These are phyloP conservation scores for Apiospora saccharicola DNA, from an alignment of 2,329 filamentous ascomycete genomes.

Conservation along the genomic window DNA sequence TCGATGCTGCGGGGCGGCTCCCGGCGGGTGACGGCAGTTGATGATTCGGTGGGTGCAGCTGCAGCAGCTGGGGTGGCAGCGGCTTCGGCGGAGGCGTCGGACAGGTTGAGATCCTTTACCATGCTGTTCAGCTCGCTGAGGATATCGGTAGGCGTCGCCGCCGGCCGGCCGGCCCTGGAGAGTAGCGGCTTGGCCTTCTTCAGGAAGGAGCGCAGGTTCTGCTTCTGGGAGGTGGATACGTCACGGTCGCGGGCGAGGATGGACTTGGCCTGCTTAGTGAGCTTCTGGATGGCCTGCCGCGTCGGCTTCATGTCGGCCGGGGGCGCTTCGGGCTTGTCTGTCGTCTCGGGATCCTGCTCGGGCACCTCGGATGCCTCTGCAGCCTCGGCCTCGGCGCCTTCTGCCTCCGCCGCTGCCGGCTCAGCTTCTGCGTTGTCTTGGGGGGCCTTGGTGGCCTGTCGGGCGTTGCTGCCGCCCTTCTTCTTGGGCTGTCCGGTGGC, in stretches of 20 bases:
- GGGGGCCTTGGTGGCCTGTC: conserved; percentile 32
- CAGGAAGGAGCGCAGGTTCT: conserved; percentile 76
- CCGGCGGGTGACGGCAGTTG: neutral
- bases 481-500: conserved; percentile 81
- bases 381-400: conserved; percentile 36
- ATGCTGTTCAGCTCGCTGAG: conserved; percentile 62
- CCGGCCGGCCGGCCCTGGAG: conserved; percentile 52
- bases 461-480: conserved; percentile 36
- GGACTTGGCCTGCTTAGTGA: conserved; percentile 65
- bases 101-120: conserved; percentile 54
- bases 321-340: conserved; percentile 38
- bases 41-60: neutral
- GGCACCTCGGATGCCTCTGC: conserved; percentile 36
- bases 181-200: conserved; percentile 70
- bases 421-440: conserved; percentile 26
- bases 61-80: neutral
- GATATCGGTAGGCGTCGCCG: conserved; percentile 49
- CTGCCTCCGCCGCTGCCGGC: conserved; percentile 33
- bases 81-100: conserved; percentile 28
- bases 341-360: conserved; percentile 49
- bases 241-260: conserved; percentile 59
- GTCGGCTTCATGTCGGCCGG: conserved; percentile 40
- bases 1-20: conserved; percentile 40
- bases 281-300: conserved; percentile 52
- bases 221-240: conserved; percentile 73